phyloP scores from a whole-genome alignment of 257 asterid species.

The Catharanthus roseus region DNA sequence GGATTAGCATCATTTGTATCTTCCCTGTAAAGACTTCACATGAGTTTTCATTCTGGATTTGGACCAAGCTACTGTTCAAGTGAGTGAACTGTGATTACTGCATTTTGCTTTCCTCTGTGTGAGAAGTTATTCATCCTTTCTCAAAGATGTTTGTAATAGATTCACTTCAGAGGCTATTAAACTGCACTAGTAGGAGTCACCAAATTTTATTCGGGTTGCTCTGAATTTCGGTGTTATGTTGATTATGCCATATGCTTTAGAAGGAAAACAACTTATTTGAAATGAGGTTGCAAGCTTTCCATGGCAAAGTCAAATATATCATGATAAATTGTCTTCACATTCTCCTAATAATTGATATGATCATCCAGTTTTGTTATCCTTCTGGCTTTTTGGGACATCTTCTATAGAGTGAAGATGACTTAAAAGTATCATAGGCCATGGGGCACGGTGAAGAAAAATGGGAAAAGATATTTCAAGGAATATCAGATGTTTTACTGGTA shows the following conservation, averaged over 20 bases:
- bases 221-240: neutral
- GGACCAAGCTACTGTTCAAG: neutral
- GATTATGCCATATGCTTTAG: neutral
- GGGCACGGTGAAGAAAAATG: neutral
- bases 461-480: neutral
- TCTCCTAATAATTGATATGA: no score
- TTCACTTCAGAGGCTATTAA: neutral
- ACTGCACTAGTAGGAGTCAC: neutral
- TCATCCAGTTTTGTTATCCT: neutral
- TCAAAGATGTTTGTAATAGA: neutral
- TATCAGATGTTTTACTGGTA: neutral
- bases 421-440: neutral
- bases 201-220: neutral
- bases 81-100: neutral
- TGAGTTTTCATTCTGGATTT: neutral
- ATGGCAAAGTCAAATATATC: neutral
- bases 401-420: neutral
- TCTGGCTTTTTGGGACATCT: neutral
- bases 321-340: no score
- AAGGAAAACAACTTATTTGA: neutral
- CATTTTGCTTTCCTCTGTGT: neutral
- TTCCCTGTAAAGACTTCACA: neutral
- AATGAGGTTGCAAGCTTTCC: neutral
- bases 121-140: neutral
- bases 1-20: neutral